Percentiles rank a stretch among this genome's conserved stretches.
Evolutionary conservation across 2,329 filamentous ascomycete genomes (phyloP).

Genomic region (Keithomyces neogunnii): DNA sequence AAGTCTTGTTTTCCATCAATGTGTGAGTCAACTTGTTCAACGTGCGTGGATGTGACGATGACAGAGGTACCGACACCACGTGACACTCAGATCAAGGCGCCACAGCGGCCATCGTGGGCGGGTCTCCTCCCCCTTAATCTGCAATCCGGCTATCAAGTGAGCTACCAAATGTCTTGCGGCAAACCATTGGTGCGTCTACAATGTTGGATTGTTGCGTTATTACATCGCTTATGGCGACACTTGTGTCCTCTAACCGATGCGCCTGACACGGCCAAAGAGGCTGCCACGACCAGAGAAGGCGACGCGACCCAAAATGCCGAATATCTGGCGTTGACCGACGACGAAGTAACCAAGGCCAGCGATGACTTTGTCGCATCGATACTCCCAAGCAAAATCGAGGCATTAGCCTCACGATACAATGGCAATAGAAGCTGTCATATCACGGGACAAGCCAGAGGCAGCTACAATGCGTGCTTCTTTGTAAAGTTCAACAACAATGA

Average conservation of each 20-base stretch:
- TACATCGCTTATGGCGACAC: slow-evolving; percentile 1
- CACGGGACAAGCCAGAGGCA: slow-evolving; percentile 10
- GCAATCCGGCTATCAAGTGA: no score
- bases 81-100: no score
- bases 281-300: background rate
- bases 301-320: background rate
- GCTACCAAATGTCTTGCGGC: background rate
- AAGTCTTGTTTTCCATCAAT: no score
- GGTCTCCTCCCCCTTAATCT: no score
- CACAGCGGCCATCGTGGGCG: no score
- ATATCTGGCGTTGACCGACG: slow-evolving; percentile 3
- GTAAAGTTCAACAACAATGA: slow-evolving; percentile 8
- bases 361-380: slow-evolving; percentile 2
- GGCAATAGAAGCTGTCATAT: slow-evolving; percentile 11
- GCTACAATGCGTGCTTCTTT: slow-evolving; percentile 17
- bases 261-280: background rate
- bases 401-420: slow-evolving; percentile 13
- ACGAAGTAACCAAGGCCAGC: slow-evolving; percentile 2
- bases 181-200: slow-evolving; percentile 1
- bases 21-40: no score
- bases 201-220: background rate
- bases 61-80: no score
- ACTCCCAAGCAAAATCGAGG: background rate
- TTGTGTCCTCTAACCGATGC: background rate
- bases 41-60: no score